Base-by-base conservation (phyloP, 2,329 filamentous ascomycete species). In the Parafenestella ontariensis region DNA sequence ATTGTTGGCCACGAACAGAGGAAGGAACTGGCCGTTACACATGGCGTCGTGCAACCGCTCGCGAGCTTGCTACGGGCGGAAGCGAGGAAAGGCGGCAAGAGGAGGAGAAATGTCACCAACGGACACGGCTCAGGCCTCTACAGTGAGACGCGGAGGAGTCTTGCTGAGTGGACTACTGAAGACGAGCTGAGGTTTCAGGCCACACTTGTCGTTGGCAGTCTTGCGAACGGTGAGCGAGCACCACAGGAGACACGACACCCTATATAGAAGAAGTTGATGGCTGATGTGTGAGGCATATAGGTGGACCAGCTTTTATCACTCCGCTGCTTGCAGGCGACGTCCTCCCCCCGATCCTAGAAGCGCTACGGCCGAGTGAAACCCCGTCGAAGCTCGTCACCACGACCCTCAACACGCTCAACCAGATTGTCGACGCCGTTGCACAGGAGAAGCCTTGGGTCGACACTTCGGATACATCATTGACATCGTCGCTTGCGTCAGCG, bases 1-100 rank as follows among this genome's bases (percentile, higher is more conserved):
- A 84, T 96, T 43, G 87, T 96, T 56, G 95, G 95, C 21, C 92
- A 98, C 75, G 84, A 89, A 29, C 88, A 94, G 74, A 88, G 89
- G 74, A 99, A 99, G 77, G 89, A 94, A 76, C 77, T 86, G 52
- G 93, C 89, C 81, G 83, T 97, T 36, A 81, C 81, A 53, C 79
- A 85, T 49, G 93, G 93, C 17, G 81, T 91, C 24, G 76, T 95
- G 42, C 83, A 85, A 48, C 83, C 84, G 29, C 78, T 90, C 44
- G 80, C 85, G 24, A 79, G 81, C 31, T 74, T 85, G 46, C 75
- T 89, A 34, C 74, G 76, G 50, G 71, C 70, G 15, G 70, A 72
- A 40, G 69, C 75, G 65, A 77, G 79, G 75, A 71, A 74, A 76
- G 66, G 75, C 73, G 74, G 79, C 53, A 76, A 82, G 76, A 73